Evolutionary conservation across 1,139 yeast genomes (phyloP).

Genomic region (Lodderomyces margitis): DNA sequence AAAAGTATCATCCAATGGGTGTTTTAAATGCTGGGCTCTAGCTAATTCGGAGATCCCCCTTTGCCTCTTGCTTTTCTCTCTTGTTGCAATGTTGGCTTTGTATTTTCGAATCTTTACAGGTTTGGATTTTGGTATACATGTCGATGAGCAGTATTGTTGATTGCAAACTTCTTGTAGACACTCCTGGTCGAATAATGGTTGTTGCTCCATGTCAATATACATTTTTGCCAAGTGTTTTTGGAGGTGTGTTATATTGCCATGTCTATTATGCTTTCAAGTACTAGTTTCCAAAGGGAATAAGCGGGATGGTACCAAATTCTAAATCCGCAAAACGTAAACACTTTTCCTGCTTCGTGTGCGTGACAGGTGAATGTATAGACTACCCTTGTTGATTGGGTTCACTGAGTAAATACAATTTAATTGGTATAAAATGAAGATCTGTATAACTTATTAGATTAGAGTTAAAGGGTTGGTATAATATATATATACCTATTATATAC

Average conservation of each 20-base stretch:
- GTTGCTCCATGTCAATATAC: not conserved
- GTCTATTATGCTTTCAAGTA: not conserved
- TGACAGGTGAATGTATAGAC: no score
- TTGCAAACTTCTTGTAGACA: not conserved
- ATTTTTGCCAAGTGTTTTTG: not conserved
- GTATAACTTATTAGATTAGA: no score
- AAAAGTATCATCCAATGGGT: not conserved
- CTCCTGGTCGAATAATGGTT: not conserved
- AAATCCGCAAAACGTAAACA: no score
- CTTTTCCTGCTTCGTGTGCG: no score
- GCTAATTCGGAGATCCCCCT: no score
- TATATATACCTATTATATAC: no score
- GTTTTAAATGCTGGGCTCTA: not conserved
- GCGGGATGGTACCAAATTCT: no score
- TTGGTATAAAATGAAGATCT: no score
- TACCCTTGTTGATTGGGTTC: no score
- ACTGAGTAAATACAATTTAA: no score
- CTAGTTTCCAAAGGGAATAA: not conserved
- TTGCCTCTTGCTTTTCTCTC: not conserved
- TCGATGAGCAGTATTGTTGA: not conserved
- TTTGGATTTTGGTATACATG: not conserved
- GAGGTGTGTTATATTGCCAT: not conserved
- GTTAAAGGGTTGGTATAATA: no score
- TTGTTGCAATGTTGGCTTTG: not conserved
- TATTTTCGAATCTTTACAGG: not conserved